Base-by-base conservation (phyloP, 768 basidiomycete species). In the Melanogaster broomeanus region DNA sequence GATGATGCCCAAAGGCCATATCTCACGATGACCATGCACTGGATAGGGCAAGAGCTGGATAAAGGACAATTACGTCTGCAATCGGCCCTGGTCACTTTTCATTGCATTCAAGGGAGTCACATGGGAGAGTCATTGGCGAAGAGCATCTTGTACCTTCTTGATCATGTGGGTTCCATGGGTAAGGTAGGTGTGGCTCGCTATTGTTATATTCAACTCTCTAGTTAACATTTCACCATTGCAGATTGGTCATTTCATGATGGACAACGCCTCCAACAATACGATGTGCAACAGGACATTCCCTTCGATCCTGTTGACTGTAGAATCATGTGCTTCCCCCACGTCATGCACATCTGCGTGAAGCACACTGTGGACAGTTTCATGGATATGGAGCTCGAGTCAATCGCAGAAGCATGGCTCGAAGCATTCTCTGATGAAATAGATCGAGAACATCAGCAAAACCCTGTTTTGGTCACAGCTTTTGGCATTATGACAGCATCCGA, bases 301-400 rank as follows among this genome's bases (percentile, higher is more conserved):
- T 60, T 61, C 13, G 24, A 62, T 31, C 13, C 48, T 15, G 22
- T 38, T 9, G 52, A 62, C 19, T 15, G 24, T 22, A 37, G 38
- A 4, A 49, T 62, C 35, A 51, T 51, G 30, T 62, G 63, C 41
- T 59, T 64, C 34, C 59, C 61, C 0, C 59, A 64, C 24, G 48
- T 64, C 25, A 50, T 62, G 3, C 57, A 64, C 27, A 58, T 60
- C 13, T 56, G 44, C 31, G 35, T 18, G 2, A 40, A 48, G 19
- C 61, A 58, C 35, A 31, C 47, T 8, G 37, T 56, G n/a, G 31
- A 39, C 8, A 31, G 43, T 13, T 55, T 50, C 27, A 31, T 15
- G 3, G 10, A 16, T n/a, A 28, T 25, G 2, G 40, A 52, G 6
- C 40, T 46, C 21, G 6, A 6, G 22, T n/a, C 30, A 2, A 12